Base-by-base conservation (phyloP, 352 stramenopile species). In the Phytophthora fragariae region DNA sequence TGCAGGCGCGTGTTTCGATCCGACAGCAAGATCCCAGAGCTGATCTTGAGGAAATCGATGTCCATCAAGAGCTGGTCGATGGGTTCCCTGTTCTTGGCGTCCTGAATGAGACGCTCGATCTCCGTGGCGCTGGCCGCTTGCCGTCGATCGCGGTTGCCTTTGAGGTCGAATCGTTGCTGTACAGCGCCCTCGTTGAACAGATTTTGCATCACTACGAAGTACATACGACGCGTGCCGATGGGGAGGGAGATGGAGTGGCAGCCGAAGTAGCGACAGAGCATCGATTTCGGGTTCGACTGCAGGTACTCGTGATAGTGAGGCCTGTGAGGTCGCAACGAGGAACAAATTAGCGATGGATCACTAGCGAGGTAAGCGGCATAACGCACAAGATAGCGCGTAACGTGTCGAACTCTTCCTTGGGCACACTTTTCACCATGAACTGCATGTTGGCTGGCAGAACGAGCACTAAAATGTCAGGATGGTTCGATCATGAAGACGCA, bases 151-250 rank as follows among this genome's bases (percentile, higher is more conserved):
- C 82, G 83, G 61, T 96, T 96, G 29, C 89, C 89, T 55, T 96
- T 96, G 29, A 96, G 74, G 44, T 96, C 89, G 49, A 93, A 96
- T 0, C 88, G 82, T 67, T 94, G 86, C 63, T 95, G 79, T n/a
- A 94, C 86, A 3, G 86, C 77, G 0, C 88, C 88, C 59, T 92
- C 85, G 44, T 92, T 87, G 63, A 96, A 96, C 5, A 96, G 75
- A 54, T 96, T 96, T 27, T 94, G 88, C 89, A 96, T 96, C 60
- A 96, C 88, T 12, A 96, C 89, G 57, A 96, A 96, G 72, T 93
- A 95, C 89, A 96, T 96, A 15, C 89, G 82, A 17, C 89, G 85
- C 53, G 82, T 95, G 56, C 89, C 89, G 17, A 96, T 91, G 14
- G 89, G 89, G 9, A 96, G 69, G 53, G 89, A 92, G 76, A 96